Base-by-base conservation (phyloP, 352 stramenopile genomes). In the Sclerospora graminicola region DNA sequence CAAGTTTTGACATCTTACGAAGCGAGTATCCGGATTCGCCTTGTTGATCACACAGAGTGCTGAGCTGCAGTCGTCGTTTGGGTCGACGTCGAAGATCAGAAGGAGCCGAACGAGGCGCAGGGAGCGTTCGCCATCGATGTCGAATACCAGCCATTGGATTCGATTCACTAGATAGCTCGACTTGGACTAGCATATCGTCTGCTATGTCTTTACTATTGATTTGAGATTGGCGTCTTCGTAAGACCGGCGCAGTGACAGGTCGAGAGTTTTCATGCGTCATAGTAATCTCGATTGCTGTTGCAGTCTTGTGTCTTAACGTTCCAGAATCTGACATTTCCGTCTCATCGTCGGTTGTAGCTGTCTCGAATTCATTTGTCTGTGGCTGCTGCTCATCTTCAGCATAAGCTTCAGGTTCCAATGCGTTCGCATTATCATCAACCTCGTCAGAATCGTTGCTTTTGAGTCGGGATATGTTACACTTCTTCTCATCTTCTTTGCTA, bases 1-100 rank as follows among this genome's bases (percentile, higher is more conserved):
- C 57, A 8, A 88, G 65, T 24, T 69, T 71, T 1, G 67, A 72
- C 16, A 66, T 23, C 41, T 72, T 80, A 8, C 60, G 58, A 8
- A 78, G 32, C 2, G 56, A 60, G n/a, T 43, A 57, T 7, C 66
- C 66, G 26, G 50, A 33, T 19, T 47, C 45, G 8, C 60, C 61
- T 18, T 56, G 54, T 40, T 51, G 58, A 29, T 71, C 50, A 31
- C 73, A 71, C 2, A 68, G 18, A 11, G 41, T 39, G 27, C 54
- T 52, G 31, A 71, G 42, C 6, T 48, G 54, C 20, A 60, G 20
- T 20, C 16, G 28, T 24, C 38, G 39, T 31, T 18, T 48, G 26
- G 45, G 13, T 0, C 26, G 19, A 15, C 33, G 32, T 5, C 19
- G 34, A 23, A 53, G 20, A 23, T 29, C 50, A 43, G 57, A 34